Evolutionary conservation across 768 basidiomycete species (phyloP).

Genomic region (Lactarius hatsudake): DNA sequence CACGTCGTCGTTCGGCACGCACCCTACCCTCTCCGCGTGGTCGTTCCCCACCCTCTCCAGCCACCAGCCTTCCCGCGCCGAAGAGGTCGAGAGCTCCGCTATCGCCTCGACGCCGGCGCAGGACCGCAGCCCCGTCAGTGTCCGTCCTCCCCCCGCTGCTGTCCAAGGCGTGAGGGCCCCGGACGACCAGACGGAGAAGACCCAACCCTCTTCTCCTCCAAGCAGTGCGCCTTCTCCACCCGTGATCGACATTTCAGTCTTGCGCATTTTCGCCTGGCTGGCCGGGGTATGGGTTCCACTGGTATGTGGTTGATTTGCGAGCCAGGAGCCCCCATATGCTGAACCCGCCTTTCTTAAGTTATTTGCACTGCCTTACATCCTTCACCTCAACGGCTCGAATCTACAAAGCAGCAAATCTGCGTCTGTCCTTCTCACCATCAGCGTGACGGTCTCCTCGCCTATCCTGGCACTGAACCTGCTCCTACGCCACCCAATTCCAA

Average conservation of each 20-base stretch:
- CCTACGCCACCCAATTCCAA: conserved; percentile 59
- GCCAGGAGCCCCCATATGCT: neutral
- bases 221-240: conserved; percentile 35
- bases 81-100: conserved; percentile 34
- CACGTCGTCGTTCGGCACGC: conserved; percentile 58
- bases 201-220: conserved; percentile 47
- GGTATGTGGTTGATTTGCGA: conserved; percentile 40
- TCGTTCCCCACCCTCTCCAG: conserved; percentile 54
- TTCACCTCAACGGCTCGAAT: conserved; percentile 41
- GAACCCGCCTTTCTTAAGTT: conserved; percentile 32
- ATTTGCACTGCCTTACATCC: conserved; percentile 62
- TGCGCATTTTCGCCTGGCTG: conserved; percentile 60
- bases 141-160: conserved; percentile 53
- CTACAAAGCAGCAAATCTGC: conserved; percentile 39
- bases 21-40: conserved; percentile 60
- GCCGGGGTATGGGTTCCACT: conserved; percentile 66
- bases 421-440: conserved; percentile 55
- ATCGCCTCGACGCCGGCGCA: conserved; percentile 35
- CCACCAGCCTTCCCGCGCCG: conserved; percentile 32
- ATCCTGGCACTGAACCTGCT: conserved; percentile 60
- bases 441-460: conserved; percentile 67
- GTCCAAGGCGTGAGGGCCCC: conserved; percentile 60
- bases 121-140: conserved; percentile 42
- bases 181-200: conserved; percentile 62
- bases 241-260: conserved; percentile 54